phyloP scores from a whole-genome alignment of 805 yeast species.

The Metschnikowia proteae region DNA sequence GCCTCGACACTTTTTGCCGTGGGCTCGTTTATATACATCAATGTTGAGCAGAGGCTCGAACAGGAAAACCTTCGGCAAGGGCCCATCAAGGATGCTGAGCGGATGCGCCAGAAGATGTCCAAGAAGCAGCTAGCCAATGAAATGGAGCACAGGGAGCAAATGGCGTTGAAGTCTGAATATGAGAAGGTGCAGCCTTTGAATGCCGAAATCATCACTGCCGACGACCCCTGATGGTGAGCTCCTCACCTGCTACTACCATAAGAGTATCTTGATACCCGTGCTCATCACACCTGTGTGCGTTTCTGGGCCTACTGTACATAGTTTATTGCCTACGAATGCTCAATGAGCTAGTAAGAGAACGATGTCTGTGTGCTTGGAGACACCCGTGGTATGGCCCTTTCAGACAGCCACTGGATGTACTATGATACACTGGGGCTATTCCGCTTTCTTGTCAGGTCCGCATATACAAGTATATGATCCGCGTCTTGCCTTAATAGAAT shows the following conservation, averaged over 20 bases:
- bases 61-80: conserved; percentile 73
- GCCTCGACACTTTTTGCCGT: conserved; percentile 52
- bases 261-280: too few species aligned
- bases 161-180: conserved; percentile 52
- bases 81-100: conserved; percentile 75
- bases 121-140: conserved; percentile 51
- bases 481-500: conserved; percentile 35
- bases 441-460: conserved; percentile 24
- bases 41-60: conserved; percentile 64
- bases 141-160: conserved; percentile 64
- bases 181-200: conserved; percentile 59
- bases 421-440: conserved; percentile 42
- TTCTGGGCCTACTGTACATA: background rate
- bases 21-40: conserved; percentile 64
- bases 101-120: conserved; percentile 44
- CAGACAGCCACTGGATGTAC: conserved; percentile 38
- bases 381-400: conserved; percentile 36
- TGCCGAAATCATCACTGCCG: conserved; percentile 34
- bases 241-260: background rate
- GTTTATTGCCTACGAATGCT: background rate
- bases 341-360: background rate
- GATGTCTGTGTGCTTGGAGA: conserved; percentile 49
- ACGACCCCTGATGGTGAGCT: conserved; percentile 13
- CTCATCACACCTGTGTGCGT: background rate
- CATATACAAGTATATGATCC: background rate